Evolutionary conservation across 805 yeast genomes (phyloP).

Genomic region (Candida incommunis): DNA sequence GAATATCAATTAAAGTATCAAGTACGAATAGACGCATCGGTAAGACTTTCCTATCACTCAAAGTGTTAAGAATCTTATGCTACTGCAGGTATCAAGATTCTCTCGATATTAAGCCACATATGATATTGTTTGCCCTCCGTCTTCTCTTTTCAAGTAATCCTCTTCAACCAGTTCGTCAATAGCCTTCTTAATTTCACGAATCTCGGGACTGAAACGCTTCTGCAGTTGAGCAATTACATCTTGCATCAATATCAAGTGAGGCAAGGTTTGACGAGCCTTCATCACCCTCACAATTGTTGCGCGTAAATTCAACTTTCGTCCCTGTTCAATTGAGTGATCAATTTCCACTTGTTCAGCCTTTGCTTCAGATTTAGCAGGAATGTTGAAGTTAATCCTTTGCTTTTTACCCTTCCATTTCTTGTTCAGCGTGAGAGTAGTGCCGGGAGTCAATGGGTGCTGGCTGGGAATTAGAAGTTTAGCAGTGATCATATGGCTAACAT

Average conservation of each 20-base stretch:
- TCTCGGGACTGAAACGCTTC: conserved; percentile 69
- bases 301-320: conserved; percentile 70
- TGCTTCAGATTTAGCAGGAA: conserved; percentile 43
- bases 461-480: conserved; percentile 56
- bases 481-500: conserved; percentile 66
- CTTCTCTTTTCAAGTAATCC: conserved; percentile 70
- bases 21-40: too few relatives aligned
- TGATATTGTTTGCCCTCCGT: conserved; percentile 58
- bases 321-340: conserved; percentile 71
- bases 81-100: too few relatives aligned
- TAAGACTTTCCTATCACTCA: too few relatives aligned
- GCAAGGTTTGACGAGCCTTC: conserved; percentile 77
- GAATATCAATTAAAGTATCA: too few relatives aligned
- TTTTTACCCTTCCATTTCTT: conserved; percentile 76
- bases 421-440: conserved; percentile 55
- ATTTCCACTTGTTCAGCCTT: conserved; percentile 61
- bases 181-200: conserved; percentile 74
- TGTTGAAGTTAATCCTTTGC: conserved; percentile 61
- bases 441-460: conserved; percentile 31
- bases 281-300: conserved; percentile 93
- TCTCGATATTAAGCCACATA: conserved; percentile 46
- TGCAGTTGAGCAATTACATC: conserved; percentile 82
- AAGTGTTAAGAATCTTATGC: too few relatives aligned
- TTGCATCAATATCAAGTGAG: conserved; percentile 67
- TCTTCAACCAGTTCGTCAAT: conserved; percentile 75